phyloP scores from a whole-genome alignment of 495 filamentous ascomycete species.

The Penicillium pancosmium region DNA sequence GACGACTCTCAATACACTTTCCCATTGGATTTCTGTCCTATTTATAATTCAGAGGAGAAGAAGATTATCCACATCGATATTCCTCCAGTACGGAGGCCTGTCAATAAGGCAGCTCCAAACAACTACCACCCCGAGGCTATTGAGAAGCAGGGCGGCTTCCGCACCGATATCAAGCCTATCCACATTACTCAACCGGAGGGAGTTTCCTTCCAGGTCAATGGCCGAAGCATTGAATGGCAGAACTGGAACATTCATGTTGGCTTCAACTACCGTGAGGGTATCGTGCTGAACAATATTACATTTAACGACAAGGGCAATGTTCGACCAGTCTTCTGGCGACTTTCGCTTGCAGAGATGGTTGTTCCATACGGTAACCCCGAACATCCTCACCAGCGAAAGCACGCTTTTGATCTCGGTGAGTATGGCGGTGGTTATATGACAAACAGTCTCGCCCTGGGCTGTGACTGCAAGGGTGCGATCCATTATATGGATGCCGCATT shows the following conservation, averaged over 20 bases:
- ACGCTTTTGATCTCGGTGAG: conserved; percentile 79
- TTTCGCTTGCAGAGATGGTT: conserved; percentile 75
- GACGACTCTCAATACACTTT: conserved; percentile 92
- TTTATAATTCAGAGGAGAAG: conserved; percentile 82
- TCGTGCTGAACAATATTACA: conserved; percentile 82
- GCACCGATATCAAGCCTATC: conserved; percentile 85
- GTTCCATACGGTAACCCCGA: conserved; percentile 78
- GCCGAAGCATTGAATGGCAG: conserved; percentile 84
- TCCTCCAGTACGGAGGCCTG: conserved; percentile 73
- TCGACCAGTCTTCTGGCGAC: conserved; percentile 70
- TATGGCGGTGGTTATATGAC: conserved; percentile 74
- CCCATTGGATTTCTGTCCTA: conserved; percentile 93
- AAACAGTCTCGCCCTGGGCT: conserved; percentile 72
- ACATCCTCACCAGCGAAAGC: conserved; percentile 73
- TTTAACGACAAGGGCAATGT: conserved; percentile 80
- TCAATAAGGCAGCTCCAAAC: conserved; percentile 73
- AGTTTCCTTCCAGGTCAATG: conserved; percentile 84
- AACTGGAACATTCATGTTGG: conserved; percentile 95
- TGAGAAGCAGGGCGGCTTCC: conserved; percentile 74
- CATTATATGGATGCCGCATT: conserved; percentile 69
- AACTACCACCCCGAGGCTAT: conserved; percentile 81
- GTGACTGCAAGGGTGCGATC: conserved; percentile 74
- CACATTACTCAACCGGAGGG: conserved; percentile 95
- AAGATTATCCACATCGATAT: conserved; percentile 89
- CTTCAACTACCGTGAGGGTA: conserved; percentile 75